Conservation (phyloP, 768 basidiomycete genomes). For the Melanogaster broomeanus region DNA sequence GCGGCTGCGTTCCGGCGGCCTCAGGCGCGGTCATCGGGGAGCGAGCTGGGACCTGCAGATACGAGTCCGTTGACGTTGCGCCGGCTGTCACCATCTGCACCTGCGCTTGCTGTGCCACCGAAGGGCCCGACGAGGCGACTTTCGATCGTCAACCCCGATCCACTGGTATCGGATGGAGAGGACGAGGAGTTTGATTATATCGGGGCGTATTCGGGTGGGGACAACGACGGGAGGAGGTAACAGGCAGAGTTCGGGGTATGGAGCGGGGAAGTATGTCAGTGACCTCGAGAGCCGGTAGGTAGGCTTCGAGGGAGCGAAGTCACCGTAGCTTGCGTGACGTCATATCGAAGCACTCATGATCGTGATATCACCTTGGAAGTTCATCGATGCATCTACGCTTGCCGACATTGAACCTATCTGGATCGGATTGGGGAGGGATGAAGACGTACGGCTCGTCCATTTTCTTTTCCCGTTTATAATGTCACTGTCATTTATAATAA, state of each 20-base stretch:
- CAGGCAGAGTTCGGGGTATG: slow-evolving; percentile 34
- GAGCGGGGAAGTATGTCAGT: slow-evolving; percentile 46
- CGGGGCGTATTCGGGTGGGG: slow-evolving; percentile 47
- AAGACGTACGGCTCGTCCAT: background rate
- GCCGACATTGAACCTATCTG: background rate
- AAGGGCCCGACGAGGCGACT: slow-evolving; percentile 22
- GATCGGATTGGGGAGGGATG: background rate
- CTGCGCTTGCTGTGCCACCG: slow-evolving; percentile 32
- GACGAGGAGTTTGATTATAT: slow-evolving; percentile 61
- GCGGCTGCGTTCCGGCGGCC: slow-evolving; percentile 75
- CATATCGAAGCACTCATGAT: background rate
- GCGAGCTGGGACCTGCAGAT: slow-evolving; percentile 36
- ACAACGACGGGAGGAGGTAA: slow-evolving; percentile 2
- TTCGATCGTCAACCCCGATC: slow-evolving; percentile 32
- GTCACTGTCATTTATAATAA: no score
- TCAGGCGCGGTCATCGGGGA: slow-evolving; percentile 32
- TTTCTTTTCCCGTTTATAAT: background rate
- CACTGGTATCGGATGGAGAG: slow-evolving; percentile 29
- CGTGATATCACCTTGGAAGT: background rate
- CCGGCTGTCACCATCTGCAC: slow-evolving; percentile 39
- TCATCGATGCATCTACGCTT: no score
- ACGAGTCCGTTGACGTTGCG: slow-evolving; percentile 48
- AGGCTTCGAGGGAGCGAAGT: background rate
- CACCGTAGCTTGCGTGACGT: background rate
- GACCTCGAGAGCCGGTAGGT: slow-evolving; percentile 37